Base-by-base conservation (phyloP, 805 yeast genomes). In the Kodamaea sagamina region DNA sequence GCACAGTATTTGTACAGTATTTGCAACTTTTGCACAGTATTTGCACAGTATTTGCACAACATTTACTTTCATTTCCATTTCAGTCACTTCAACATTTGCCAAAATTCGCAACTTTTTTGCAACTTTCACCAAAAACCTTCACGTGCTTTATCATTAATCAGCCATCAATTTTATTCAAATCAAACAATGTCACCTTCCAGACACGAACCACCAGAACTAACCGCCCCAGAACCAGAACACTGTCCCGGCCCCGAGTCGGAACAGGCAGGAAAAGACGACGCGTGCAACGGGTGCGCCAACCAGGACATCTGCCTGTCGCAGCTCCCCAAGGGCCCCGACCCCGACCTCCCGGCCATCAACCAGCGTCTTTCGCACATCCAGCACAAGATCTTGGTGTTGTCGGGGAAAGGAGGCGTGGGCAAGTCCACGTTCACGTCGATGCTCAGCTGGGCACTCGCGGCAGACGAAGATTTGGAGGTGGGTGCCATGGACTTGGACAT, bases 161-260 rank as follows among this genome's bases (percentile, higher is more conserved):
- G n/a, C 24, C 36, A 8, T 11, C n/a, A n/a, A n/a, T n/a, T n/a
- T n/a, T n/a, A n/a, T n/a, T n/a, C n/a, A n/a, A n/a, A n/a, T n/a
- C n/a, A n/a, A n/a, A n/a, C n/a, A n/a, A n/a, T 38, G 41, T 22
- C 41, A 18, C 42, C 42, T 15, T 21, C 42, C 6, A 29, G 24
- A 24, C 28, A 31, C n/a, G 12, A 13, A 4, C 29, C 36, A n/a
- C 29, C 41, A 7, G 35, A 38, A 32, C 55, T 68, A 17, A 52
- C 72, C 43, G 87, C 82, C 0, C 89, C 93, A 0, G 95, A 85
- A 57, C 98, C 99, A 1, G 97, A 89, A 59, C 98, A 93, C 63
- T 93, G 99, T 68, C 99, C 99, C 0, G 99, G 99, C 1, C 96
- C 98, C 1, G 97, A 92, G 59, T 84, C 95, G 2, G 97, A 89